Evolutionary conservation across 1,284 basidiomycete species (phyloP).

Genomic region (Cryptococcus floricola): DNA sequence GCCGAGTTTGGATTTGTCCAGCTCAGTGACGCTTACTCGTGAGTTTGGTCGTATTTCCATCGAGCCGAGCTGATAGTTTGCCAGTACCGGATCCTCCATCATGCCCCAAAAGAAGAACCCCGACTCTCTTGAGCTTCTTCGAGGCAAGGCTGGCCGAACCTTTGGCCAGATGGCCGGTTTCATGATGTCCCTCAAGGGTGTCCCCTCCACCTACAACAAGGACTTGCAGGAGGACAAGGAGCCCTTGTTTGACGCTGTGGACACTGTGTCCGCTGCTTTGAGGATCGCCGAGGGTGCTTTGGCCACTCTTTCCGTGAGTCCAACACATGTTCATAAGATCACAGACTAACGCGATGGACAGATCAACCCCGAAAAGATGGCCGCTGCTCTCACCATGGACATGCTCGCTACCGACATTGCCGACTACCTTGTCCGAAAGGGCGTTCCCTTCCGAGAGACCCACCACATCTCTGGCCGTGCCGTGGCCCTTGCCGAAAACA

Average conservation of each 20-base stretch:
- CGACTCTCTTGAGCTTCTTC: conserved; percentile 87
- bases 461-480: conserved; percentile 96
- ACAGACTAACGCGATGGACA: conserved; percentile 35
- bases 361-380: conserved; percentile 89
- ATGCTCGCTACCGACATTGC: conserved; percentile 97
- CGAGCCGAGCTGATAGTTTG: not conserved
- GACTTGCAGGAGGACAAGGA: conserved; percentile 99
- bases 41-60: conserved; percentile 13
- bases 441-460: conserved; percentile 94
- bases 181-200: conserved; percentile 93
- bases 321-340: not conserved
- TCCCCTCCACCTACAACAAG: conserved; percentile 98
- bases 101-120: conserved; percentile 99
- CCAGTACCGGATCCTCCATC: conserved; percentile 92
- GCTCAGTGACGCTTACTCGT: conserved; percentile 95
- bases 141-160: conserved; percentile 89
- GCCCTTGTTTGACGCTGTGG: conserved; percentile 89
- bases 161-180: conserved; percentile 99
- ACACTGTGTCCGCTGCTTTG: conserved; percentile 80
- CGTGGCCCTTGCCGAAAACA: conserved; percentile 86
- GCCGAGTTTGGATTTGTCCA: conserved; percentile 95
- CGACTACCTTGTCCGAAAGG: conserved; percentile 96
- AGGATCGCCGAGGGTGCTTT: conserved; percentile 92
- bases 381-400: conserved; percentile 84
- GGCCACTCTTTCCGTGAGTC: conserved; percentile 72